Percentiles rank a stretch among this genome's conserved stretches.
Conservation (phyloP, 176 grass and related monocot species). For the sorghum (Sorghum bicolor) region Sorghum_bicolor_NCBIv3 NC_012871.2:5658001-5658500, state of each 20-base stretch:
- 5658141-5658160: neutral
- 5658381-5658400: constrained; percentile 96
- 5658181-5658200: neutral
- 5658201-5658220: neutral
- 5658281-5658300: neutral
- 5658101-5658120: constrained; percentile 1
- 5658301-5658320: neutral
- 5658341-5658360: neutral
- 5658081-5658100: neutral
- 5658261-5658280: neutral
- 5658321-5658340: neutral
- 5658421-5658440: constrained; percentile 97
- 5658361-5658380: constrained; percentile 59
- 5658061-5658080: neutral
- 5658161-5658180: neutral
- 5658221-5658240: neutral
- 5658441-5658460: constrained; percentile 87
- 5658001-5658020: neutral
- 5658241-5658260: neutral
- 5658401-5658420: constrained; percentile 97
- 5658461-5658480: constrained; percentile 97
- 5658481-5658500: constrained; percentile 84
- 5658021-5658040: neutral
- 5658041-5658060: neutral
- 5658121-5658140: neutral